Evolutionary conservation across 2,329 filamentous ascomycete genomes (phyloP), one percentile per base, ranked within the genome.

Genomic region (Didymella keratinophila): DNA sequence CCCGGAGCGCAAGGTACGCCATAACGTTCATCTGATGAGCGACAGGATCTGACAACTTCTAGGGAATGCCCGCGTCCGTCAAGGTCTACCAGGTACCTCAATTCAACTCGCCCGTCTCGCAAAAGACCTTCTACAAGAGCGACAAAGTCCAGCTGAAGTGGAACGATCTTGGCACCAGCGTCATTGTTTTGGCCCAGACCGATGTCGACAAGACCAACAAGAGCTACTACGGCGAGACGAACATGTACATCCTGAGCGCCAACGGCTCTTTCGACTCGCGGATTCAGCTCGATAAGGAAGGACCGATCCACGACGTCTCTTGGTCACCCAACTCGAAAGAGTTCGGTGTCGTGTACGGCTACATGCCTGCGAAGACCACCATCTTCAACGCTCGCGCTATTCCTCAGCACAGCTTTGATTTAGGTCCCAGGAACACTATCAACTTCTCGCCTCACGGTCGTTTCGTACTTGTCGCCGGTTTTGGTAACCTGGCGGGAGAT

Each of bases 111-210:
- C 89, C 93, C 4, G 88, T 97, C 48, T 97, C 94, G 37, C 94
- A 98, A 77, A 99, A 99, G 88, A 97, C 90, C 1, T 99, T 99
- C 76, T 99, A 93, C 87, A 99, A 99, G 83, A 93, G 93, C 64
- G 95, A 99, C 83, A 98, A 98, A 83, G 94, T 99, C 46, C 93
- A 97, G 79, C 83, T 99, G 74, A 97, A 97, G 82, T 99, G 95
- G 95, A 99, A 99, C 80, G 87, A 89, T 67, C 84, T 92, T 62
- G 95, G 95, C 52, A 97, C 93, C 36, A 94, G 89, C 76, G 80
- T 98, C 75, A 90, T 99, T 72, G 94, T 98, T 66, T 86, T 99
- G 71, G 94, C 95, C 55, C 93, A 98, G 82, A 99, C 95, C 30
- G 95, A 99, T 63, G 95, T 98, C 52, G 95, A 99, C 80, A 96